Evolutionary conservation across 2,329 filamentous ascomycete species (phyloP).

Genomic region (Cladosporium halotolerans): DNA sequence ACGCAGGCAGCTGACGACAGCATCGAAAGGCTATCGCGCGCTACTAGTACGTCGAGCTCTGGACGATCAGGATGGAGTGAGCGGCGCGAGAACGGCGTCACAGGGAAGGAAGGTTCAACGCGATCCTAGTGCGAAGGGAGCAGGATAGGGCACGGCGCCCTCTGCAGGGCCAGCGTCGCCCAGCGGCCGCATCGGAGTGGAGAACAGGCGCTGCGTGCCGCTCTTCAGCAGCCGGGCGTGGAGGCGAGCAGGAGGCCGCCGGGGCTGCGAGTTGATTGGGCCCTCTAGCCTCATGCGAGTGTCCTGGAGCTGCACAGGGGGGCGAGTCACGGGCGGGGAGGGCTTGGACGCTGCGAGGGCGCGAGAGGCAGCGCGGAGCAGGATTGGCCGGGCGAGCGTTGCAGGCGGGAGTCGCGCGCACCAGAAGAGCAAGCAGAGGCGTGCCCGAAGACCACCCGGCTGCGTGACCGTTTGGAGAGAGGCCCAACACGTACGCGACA

Average conservation of each 20-base stretch:
- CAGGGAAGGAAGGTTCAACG: conserved; percentile 13
- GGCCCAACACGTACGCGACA: no score
- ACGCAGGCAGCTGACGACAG: conserved; percentile 7
- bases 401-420: no score
- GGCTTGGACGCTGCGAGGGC: background rate
- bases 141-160: conserved; percentile 4
- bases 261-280: background rate
- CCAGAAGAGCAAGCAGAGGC: no score
- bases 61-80: conserved; percentile 8
- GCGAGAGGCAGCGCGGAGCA: background rate
- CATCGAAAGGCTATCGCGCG: background rate
- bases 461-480: no score
- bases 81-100: conserved; percentile 5
- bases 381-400: background rate
- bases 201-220: background rate
- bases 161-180: conserved; percentile 1
- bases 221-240: conserved; percentile 3
- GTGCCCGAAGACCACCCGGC: no score
- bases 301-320: conserved; percentile 5
- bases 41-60: background rate
- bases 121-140: background rate
- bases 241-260: background rate
- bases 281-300: conserved; percentile 5
- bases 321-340: conserved; percentile 5
- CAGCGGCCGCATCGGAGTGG: background rate